Conservation (phyloP, 305 asterid genomes). For the Plantago rigida region DNA sequence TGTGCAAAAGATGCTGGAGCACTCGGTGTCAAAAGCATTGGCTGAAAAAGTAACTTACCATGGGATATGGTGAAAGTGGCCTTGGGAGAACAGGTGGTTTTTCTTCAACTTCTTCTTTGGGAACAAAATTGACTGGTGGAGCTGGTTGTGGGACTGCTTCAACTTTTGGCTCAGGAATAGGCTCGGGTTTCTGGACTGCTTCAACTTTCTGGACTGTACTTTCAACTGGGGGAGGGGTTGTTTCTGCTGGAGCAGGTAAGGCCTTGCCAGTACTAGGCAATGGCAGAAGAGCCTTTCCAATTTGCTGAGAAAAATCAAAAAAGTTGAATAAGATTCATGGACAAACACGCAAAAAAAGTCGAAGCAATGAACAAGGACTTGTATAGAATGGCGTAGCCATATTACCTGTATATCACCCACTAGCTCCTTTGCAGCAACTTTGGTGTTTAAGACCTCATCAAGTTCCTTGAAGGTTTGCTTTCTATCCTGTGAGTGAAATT, state of each 20-base stretch:
- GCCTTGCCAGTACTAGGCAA: constrained; percentile 41
- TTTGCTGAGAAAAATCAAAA: constrained; percentile 41
- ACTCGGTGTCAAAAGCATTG: background rate
- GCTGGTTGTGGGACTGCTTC: constrained; percentile 34
- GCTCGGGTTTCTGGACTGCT: constrained; percentile 10
- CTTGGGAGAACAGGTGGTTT: constrained; percentile 43
- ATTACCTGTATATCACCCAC: constrained; percentile 77
- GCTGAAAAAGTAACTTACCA: constrained; percentile 38
- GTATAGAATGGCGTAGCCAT: background rate
- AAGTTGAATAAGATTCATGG: background rate
- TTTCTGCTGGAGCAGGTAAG: constrained; percentile 52
- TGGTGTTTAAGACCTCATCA: constrained; percentile 55
- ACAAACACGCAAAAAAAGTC: no score
- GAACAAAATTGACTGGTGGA: constrained; percentile 47
- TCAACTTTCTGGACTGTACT: constrained; percentile 24
- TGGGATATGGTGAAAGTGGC: constrained; percentile 86
- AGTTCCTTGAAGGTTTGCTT: constrained; percentile 64
- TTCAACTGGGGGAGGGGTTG: constrained; percentile 28
- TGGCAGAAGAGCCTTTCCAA: constrained; percentile 86
- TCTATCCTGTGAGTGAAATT: constrained; percentile 57
- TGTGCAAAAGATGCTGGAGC: background rate
- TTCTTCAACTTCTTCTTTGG: constrained; percentile 43
- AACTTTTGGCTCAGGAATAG: constrained; percentile 23
- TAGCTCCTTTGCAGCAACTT: constrained; percentile 72
- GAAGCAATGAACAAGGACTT: background rate